Percentiles rank a stretch among this genome's conserved stretches.
Conservation (phyloP, 1,284 basidiomycete genomes). For the Grifola frondosa region DNA sequence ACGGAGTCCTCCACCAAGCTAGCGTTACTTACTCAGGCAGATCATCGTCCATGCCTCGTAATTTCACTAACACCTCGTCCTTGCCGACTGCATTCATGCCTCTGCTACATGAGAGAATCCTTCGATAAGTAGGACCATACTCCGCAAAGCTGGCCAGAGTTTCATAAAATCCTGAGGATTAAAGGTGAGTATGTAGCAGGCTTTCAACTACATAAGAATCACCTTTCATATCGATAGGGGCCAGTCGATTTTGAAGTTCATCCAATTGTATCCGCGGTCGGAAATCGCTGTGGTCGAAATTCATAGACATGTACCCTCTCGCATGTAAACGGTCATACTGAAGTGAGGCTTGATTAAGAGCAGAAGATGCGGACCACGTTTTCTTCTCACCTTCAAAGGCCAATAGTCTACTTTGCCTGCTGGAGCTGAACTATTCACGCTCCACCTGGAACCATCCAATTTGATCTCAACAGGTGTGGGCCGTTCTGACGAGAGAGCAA, state of each 20-base stretch:
- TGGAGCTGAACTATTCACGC: slow-evolving; percentile 14
- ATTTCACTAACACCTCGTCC: slow-evolving; percentile 10
- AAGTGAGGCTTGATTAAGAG: background rate
- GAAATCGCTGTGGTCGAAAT: slow-evolving; percentile 6
- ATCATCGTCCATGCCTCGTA: slow-evolving; percentile 5
- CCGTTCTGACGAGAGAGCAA: slow-evolving; percentile 27
- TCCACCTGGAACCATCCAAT: slow-evolving; percentile 29
- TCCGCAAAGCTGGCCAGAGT: slow-evolving; percentile 13
- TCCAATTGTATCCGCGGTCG: slow-evolving; percentile 8
- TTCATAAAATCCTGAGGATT: slow-evolving; percentile 2
- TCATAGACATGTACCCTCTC: slow-evolving; percentile 32
- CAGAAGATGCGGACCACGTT: slow-evolving; percentile 5
- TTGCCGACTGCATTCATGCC: slow-evolving; percentile 1
- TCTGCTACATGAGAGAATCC: slow-evolving; percentile 5
- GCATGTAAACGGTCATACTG: slow-evolving; percentile 28
- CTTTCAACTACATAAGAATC: background rate
- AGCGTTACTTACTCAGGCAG: slow-evolving; percentile 15
- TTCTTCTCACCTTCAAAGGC: background rate
- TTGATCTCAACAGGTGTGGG: slow-evolving; percentile 27
- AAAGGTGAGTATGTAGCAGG: background rate
- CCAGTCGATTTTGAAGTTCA: slow-evolving; percentile 17
- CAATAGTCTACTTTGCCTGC: background rate
- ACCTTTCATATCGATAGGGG: slow-evolving; percentile 1
- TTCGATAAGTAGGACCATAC: slow-evolving; percentile 15
- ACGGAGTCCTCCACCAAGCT: background rate